Evolutionary conservation across 441 rosid species (phyloP).

Genomic region (Theobroma grandiflorum): DNA sequence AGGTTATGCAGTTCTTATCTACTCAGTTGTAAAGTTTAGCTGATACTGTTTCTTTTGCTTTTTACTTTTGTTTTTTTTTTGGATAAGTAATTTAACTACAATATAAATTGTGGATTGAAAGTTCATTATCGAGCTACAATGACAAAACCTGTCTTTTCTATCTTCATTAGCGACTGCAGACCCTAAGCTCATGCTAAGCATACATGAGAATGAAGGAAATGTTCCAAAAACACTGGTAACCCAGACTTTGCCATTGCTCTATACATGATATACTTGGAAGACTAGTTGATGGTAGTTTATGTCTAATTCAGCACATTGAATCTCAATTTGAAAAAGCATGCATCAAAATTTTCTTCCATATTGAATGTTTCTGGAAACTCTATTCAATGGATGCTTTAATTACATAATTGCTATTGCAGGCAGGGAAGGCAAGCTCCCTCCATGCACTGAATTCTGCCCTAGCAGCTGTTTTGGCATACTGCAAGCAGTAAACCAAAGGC

Average conservation of each 20-base stretch:
- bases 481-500: not conserved
- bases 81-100: not conserved
- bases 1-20: too few species aligned
- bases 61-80: too few species aligned
- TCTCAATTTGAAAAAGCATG: not conserved
- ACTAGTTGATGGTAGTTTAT: too few species aligned
- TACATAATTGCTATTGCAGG: not conserved
- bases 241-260: not conserved
- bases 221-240: not conserved
- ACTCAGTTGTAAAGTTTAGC: not conserved
- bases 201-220: not conserved
- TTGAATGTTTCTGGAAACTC: not conserved
- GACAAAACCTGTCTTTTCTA: conserved; percentile 23
- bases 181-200: not conserved
- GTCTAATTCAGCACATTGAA: not conserved
- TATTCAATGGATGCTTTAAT: not conserved
- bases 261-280: too few species aligned
- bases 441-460: not conserved
- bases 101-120: not conserved
- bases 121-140: not conserved
- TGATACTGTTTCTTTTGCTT: not conserved
- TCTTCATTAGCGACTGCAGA: not conserved
- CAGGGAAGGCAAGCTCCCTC: not conserved
- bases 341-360: not conserved
- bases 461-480: not conserved